Evolutionary conservation across 441 rosid species (phyloP).

Genomic region (Erodium texanum): DNA sequence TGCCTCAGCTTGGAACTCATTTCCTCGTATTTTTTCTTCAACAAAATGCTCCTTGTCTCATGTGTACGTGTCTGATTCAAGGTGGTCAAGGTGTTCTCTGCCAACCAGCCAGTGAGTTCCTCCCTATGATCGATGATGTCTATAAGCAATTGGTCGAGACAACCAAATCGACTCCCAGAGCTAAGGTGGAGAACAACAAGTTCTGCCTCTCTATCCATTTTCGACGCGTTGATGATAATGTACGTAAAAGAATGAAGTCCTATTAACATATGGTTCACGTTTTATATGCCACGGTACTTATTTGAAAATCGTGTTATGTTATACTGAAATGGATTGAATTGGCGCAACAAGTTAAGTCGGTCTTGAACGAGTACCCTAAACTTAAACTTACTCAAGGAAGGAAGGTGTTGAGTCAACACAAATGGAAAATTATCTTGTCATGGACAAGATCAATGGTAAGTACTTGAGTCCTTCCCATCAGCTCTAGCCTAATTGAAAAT

Average conservation of each 20-base stretch:
- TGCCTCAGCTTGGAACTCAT: too few relatives aligned
- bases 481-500: too few relatives aligned
- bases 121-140: conserved; percentile 18
- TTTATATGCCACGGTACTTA: neutral
- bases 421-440: conserved; percentile 27
- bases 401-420: conserved; percentile 60
- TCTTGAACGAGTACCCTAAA: conserved; percentile 60
- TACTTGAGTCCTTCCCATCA: conserved; percentile 21
- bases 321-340: conserved; percentile 67
- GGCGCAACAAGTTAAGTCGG: conserved; percentile 57
- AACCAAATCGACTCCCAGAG: conserved; percentile 39
- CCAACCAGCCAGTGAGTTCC: conserved; percentile 20
- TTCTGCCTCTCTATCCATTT: conserved; percentile 48
- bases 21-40: neutral
- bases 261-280: too few relatives aligned
- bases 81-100: conserved; percentile 11
- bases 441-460: conserved; percentile 27
- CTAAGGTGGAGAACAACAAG: conserved; percentile 42
- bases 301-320: neutral
- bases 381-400: conserved; percentile 66
- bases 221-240: conserved; percentile 43
- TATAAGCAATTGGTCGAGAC: conserved; percentile 28
- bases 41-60: neutral
- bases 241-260: too few relatives aligned
- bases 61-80: neutral